Percentiles rank a stretch among this genome's conserved stretches.
Evolutionary conservation across 225 moss, liverwort and hornwort genomes (phyloP).

Genomic region (Rhytidiadelphus loreus): DNA sequence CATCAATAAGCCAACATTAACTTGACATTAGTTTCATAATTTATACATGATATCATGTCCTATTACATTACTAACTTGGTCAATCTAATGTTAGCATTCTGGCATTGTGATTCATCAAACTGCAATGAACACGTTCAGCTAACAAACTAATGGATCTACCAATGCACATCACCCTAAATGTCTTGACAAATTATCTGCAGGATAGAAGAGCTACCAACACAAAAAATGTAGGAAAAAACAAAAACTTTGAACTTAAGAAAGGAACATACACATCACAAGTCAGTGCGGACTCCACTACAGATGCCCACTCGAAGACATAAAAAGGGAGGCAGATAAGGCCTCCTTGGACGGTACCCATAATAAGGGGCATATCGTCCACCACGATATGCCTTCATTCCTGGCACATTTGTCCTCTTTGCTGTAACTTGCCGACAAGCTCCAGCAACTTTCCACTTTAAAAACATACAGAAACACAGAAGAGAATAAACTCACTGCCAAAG

Average conservation of each 20-base stretch:
- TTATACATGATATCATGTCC: not conserved
- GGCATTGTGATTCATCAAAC: not conserved
- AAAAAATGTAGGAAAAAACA: not conserved
- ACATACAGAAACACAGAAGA: not conserved
- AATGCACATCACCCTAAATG: not conserved
- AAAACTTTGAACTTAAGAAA: conserved; percentile 39
- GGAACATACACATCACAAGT: conserved; percentile 73
- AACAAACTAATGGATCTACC: not conserved
- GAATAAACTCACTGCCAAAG: not conserved
- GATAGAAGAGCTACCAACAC: not conserved
- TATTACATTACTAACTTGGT: not conserved
- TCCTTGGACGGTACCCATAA: conserved; percentile 81
- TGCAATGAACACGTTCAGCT: not conserved
- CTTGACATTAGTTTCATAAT: not conserved
- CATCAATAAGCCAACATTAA: not conserved
- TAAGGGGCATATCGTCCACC: conserved; percentile 67
- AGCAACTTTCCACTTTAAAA: not conserved
- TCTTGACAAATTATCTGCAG: not conserved
- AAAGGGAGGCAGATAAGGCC: conserved; percentile 83
- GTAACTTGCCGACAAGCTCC: conserved; percentile 46
- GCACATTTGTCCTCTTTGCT: conserved; percentile 72
- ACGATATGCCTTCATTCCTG: conserved; percentile 68
- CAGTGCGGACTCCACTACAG: conserved; percentile 63
- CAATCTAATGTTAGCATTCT: not conserved
- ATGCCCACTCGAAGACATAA: conserved; percentile 77